A percentile compares a stretch with the other conserved stretches of the same genome.
Conservation (phyloP, 768 basidiomycete species). For the Artomyces pyxidatus region DNA sequence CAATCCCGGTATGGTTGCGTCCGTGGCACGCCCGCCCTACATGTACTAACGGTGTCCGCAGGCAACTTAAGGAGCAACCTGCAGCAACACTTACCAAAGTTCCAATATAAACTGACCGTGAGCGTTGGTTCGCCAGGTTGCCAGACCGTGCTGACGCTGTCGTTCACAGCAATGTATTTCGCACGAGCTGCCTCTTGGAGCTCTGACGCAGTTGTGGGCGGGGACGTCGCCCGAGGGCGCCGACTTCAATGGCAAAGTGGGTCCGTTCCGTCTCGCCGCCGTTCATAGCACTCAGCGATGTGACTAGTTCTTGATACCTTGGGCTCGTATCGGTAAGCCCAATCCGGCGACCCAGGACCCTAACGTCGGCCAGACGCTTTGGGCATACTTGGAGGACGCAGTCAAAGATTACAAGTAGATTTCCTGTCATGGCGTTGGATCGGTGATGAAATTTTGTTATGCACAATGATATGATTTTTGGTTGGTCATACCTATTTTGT, state of each 20-base stretch:
- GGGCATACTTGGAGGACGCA: slow-evolving; percentile 20
- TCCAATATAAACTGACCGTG: neutral
- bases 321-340: slow-evolving; percentile 8
- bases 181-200: slow-evolving; percentile 22
- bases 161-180: neutral
- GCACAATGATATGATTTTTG: no score
- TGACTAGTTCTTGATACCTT: slow-evolving; percentile 8
- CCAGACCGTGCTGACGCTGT: neutral
- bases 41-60: neutral
- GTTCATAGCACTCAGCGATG: no score
- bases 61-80: slow-evolving; percentile 2
- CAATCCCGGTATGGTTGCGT: slow-evolving; percentile 15
- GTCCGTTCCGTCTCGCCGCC: neutral
- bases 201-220: slow-evolving; percentile 37
- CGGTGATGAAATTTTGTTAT: no score
- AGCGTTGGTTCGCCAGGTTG: neutral
- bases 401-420: slow-evolving; percentile 1
- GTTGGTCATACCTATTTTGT: no score
- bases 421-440: no score
- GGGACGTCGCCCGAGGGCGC: slow-evolving; percentile 33
- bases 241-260: slow-evolving; percentile 34
- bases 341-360: slow-evolving; percentile 6
- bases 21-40: neutral
- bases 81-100: neutral
- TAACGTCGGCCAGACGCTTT: slow-evolving; percentile 12